Base-by-base conservation (phyloP, 176 grass and related monocot species). In the Bonia amplexicaulis region DNA sequence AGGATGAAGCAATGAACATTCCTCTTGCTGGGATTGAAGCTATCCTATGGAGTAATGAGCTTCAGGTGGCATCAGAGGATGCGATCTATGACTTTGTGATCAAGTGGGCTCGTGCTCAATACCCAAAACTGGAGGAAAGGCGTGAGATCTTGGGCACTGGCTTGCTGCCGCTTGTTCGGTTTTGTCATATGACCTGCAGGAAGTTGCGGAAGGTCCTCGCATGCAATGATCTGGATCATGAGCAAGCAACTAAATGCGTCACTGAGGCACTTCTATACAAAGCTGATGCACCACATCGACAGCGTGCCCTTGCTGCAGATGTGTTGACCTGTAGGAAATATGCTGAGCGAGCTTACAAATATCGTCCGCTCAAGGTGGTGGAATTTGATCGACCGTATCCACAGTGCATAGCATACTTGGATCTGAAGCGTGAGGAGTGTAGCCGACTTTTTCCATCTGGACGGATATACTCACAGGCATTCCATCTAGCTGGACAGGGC, bases 51-150 rank as follows among this genome's bases (percentile, higher is more conserved):
- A 91, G 92, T 73, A 90, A 94, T 81, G 95, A 94, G 13, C 92
- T 97, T 77, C 95, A 97, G 70, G 95, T 97, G 14, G 95, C 95
- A 62, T 97, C 95, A 6, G 95, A 97, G 81, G 95, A 97, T 88
- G 95, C 95, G 22, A 88, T 97, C 81, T 97, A 92, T 31, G 95
- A 97, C 54, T 97, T 94, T 61, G 87, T 97, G 74, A 80, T 97
- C 81, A 97, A 97, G 79, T 97, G 95, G 95, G 86, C 87, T 45
- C 88, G 92, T 54, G 26, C 81, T 27, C 95, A 93, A 22, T 94
- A 94, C 90, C 86, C 90, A 23, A 94, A 89, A 71, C 65, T 83
- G 84, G 95, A 97, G 83, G 95, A 97, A 84, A 86, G 95, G 15
- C 95, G 92, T 66, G 95, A 97, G 66, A 87, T 97, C 49, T 78